Conservation (phyloP, 768 basidiomycete species). For the Lepiota subincarnata region DNA sequence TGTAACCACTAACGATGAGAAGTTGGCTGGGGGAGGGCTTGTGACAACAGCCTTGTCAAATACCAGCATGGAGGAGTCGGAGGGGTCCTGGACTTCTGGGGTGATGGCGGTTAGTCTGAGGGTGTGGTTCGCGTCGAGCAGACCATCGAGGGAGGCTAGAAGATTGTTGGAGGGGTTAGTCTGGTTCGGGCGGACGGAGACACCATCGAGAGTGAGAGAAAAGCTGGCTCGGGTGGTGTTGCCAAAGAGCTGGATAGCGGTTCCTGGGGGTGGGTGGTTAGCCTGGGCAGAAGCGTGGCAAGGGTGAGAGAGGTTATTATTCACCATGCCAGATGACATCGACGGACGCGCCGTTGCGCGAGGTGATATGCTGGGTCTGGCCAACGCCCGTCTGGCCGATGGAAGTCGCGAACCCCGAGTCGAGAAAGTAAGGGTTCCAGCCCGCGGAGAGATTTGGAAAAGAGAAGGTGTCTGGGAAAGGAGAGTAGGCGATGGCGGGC, state of each 20-base stretch:
- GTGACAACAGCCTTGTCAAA: constrained; percentile 59
- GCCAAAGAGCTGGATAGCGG: constrained; percentile 58
- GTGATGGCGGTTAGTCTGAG: constrained; percentile 50
- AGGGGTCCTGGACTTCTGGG: constrained; percentile 18
- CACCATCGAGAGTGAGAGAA: constrained; percentile 50
- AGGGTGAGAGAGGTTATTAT: constrained; percentile 19
- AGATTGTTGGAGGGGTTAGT: constrained; percentile 28
- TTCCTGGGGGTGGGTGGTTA: constrained; percentile 39
- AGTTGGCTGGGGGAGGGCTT: constrained; percentile 33
- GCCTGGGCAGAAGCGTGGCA: neutral
- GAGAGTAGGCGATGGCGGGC: constrained; percentile 56
- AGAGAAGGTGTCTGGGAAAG: constrained; percentile 53
- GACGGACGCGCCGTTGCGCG: constrained; percentile 51
- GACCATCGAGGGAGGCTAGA: constrained; percentile 46
- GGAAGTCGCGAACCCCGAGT: constrained; percentile 41
- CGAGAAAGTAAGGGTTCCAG: constrained; percentile 64
- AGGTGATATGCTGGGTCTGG: constrained; percentile 60
- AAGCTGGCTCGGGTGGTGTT: constrained; percentile 42
- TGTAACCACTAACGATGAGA: constrained; percentile 7
- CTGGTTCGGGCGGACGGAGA: constrained; percentile 19
- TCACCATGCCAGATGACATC: constrained; percentile 60
- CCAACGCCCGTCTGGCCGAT: constrained; percentile 48
- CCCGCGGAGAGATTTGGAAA: constrained; percentile 47
- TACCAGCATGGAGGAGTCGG: constrained; percentile 35
- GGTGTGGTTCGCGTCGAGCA: constrained; percentile 48